Evolutionary conservation across 768 basidiomycete species (phyloP).

Genomic region (Kwoniella pini): DNA sequence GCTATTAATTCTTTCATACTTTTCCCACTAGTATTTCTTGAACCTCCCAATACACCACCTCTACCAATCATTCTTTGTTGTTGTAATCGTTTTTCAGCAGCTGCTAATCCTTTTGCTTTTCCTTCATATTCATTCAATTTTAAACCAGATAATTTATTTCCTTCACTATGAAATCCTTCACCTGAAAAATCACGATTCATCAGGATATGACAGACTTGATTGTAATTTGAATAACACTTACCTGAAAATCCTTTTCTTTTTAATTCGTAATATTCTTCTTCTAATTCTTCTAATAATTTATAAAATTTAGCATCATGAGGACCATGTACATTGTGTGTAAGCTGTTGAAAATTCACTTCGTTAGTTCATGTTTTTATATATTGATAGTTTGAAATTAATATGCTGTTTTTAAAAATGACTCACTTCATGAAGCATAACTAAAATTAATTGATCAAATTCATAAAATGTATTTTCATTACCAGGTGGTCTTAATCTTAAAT

Average conservation of each 20-base stretch:
- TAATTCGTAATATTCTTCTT: slow-evolving; percentile 81
- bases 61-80: slow-evolving; percentile 59
- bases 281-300: slow-evolving; percentile 61
- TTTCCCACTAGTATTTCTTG: slow-evolving; percentile 53
- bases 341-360: no score
- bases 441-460: slow-evolving; percentile 71
- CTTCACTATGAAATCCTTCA: slow-evolving; percentile 84
- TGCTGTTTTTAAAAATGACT: no score
- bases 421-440: slow-evolving; percentile 90
- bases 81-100: slow-evolving; percentile 72
- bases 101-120: slow-evolving; percentile 68
- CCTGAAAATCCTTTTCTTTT: slow-evolving; percentile 76
- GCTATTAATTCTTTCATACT: slow-evolving; percentile 73
- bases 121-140: slow-evolving; percentile 70
- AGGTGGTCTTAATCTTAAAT: slow-evolving; percentile 74
- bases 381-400: no score
- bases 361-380: no score
- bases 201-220: neutral
- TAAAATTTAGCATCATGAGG: slow-evolving; percentile 71
- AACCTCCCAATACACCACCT: slow-evolving; percentile 65
- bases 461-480: slow-evolving; percentile 69
- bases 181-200: slow-evolving; percentile 50
- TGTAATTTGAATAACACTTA: slow-evolving; percentile 22
- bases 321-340: slow-evolving; percentile 84
- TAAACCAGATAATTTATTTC: slow-evolving; percentile 66